These are phyloP conservation scores for Megacollybia marginata DNA, from an alignment of 768 basidiomycete species.

Conservation along the genomic window DNA sequence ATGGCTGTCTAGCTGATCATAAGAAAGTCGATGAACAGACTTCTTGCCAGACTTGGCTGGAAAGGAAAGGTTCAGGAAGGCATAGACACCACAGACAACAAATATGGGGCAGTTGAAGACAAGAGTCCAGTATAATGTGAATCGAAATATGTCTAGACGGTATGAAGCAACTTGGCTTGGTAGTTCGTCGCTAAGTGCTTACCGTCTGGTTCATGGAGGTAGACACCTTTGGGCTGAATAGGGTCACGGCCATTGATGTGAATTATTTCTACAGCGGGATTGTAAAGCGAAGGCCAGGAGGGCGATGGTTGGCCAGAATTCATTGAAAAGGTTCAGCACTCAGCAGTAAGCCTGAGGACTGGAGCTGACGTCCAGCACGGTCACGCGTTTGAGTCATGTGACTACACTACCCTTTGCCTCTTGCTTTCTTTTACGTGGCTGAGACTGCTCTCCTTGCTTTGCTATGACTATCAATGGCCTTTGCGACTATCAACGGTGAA, in stretches of 20 bases:
- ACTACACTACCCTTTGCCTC: too few species aligned
- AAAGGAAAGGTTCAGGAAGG: conserved; percentile 33
- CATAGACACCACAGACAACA: conserved; percentile 29
- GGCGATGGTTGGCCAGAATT: neutral
- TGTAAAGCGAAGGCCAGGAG: conserved; percentile 30
- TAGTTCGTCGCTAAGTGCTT: neutral
- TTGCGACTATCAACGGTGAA: too few species aligned
- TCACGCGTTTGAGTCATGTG: too few species aligned
- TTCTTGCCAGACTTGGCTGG: conserved; percentile 17
- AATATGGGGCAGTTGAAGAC: conserved; percentile 37
- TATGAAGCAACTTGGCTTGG: neutral
- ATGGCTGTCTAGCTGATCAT: neutral
- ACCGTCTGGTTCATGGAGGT: conserved; percentile 6
- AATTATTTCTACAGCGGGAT: conserved; percentile 25
- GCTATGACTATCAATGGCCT: too few species aligned
- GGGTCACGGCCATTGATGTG: conserved; percentile 13
- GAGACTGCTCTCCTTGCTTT: too few species aligned
- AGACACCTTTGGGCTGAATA: conserved; percentile 22
- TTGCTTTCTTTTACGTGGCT: too few species aligned
- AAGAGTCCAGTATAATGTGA: conserved; percentile 43
- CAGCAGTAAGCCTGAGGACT: too few species aligned
- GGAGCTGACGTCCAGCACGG: too few species aligned
- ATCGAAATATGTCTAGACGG: conserved; percentile 30
- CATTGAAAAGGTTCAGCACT: too few species aligned
- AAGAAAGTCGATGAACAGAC: neutral